These are phyloP conservation scores for Ambrosiella cleistominuta DNA, from an alignment of 2,329 filamentous ascomycete genomes.

Conservation along the genomic window DNA sequence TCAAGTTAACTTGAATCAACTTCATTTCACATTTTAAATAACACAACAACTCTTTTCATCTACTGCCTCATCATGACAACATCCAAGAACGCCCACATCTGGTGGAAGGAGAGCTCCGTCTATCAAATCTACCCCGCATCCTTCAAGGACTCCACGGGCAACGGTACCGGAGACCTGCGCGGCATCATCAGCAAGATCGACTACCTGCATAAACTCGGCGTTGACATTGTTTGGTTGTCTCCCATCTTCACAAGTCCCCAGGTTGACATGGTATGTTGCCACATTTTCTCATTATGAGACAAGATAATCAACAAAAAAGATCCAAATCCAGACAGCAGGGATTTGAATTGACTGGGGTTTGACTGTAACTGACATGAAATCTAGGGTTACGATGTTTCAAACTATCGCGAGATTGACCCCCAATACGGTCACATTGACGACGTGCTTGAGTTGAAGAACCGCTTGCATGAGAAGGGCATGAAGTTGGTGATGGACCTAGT, in stretches of 20 bases:
- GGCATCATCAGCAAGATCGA: slow-evolving; percentile 39
- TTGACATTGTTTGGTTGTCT: slow-evolving; percentile 40
- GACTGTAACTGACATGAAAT: neutral
- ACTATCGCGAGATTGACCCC: slow-evolving; percentile 49
- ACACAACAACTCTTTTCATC: neutral
- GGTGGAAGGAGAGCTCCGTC: slow-evolving; percentile 44
- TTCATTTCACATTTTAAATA: neutral
- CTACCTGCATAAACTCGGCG: slow-evolving; percentile 36
- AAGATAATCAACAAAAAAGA: too few species aligned
- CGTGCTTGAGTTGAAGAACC: slow-evolving; percentile 44
- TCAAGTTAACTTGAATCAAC: neutral
- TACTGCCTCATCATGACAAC: neutral
- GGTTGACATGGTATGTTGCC: slow-evolving; percentile 37
- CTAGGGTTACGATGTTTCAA: slow-evolving; percentile 49
- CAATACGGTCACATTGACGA: slow-evolving; percentile 51
- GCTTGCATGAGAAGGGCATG: slow-evolving; percentile 45
- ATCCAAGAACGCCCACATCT: slow-evolving; percentile 18
- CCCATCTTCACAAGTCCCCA: slow-evolving; percentile 36
- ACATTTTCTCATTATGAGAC: slow-evolving; percentile 3
- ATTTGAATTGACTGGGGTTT: neutral
- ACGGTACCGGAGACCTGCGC: slow-evolving; percentile 37
- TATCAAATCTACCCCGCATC: slow-evolving; percentile 47
- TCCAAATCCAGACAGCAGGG: neutral
- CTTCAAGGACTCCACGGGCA: slow-evolving; percentile 40
- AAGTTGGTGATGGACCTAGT: slow-evolving; percentile 57